A percentile compares a stretch with the other conserved stretches of the same genome.
Conservation (phyloP, 2,329 filamentous ascomycete species). For the Fusarium nelsonii region DNA sequence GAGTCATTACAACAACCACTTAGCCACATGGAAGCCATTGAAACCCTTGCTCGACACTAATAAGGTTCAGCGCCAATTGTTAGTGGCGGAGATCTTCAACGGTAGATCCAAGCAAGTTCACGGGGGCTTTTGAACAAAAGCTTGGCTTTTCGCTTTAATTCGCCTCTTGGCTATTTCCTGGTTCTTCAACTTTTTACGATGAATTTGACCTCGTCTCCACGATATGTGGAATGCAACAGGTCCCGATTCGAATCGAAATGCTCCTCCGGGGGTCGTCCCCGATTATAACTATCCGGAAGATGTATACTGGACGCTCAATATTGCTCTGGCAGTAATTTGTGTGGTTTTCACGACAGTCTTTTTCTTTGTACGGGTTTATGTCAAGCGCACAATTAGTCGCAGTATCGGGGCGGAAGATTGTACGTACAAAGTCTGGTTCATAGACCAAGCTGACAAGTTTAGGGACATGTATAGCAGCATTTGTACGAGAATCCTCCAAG, state of each 20-base stretch:
- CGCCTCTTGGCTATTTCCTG: not conserved
- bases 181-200: conserved; percentile 6
- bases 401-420: conserved; percentile 36
- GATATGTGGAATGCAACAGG: conserved; percentile 46
- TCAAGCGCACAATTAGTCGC: conserved; percentile 32
- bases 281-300: conserved; percentile 36
- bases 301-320: conserved; percentile 39
- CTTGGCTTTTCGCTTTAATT: conserved; percentile 3
- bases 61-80: conserved; percentile 20
- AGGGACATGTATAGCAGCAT: conserved; percentile 40
- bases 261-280: conserved; percentile 37
- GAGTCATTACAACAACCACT: not conserved
- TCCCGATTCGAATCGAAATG: conserved; percentile 42
- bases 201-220: conserved; percentile 3
- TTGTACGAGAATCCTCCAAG: conserved; percentile 10
- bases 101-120: not conserved
- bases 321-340: conserved; percentile 30
- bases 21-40: conserved; percentile 7
- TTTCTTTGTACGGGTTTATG: conserved; percentile 35
- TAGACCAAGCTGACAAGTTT: conserved; percentile 2
- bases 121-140: not conserved
- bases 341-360: conserved; percentile 15
- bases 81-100: conserved; percentile 27
- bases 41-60: not conserved
- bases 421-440: not conserved